Evolutionary conservation across 108 stramenopile species (phyloP).

Genomic region (Skeletonema menzelii): DNA sequence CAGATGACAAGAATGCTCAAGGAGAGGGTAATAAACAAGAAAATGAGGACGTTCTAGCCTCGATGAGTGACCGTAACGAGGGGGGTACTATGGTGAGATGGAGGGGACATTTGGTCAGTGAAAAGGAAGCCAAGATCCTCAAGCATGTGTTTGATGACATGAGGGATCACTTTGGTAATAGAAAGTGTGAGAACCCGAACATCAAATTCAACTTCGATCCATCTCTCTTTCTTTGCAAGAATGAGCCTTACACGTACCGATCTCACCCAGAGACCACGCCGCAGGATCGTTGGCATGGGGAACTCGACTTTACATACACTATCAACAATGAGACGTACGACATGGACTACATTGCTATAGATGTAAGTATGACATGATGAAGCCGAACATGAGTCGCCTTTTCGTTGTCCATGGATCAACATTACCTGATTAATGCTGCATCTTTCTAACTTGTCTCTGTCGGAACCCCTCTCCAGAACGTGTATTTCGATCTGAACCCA

Average conservation of each 20-base stretch:
- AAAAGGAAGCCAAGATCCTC: constrained; percentile 1
- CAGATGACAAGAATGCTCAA: background rate
- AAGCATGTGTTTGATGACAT: constrained; percentile 1
- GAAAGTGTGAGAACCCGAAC: background rate
- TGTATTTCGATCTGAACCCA: background rate
- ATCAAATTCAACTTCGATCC: constrained; percentile 1
- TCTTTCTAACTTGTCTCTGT: background rate
- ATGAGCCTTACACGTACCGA: background rate
- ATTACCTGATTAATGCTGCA: background rate
- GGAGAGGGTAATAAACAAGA: background rate
- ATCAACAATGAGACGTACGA: background rate
- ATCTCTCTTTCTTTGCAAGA: background rate
- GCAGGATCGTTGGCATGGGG: background rate
- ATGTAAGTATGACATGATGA: background rate
- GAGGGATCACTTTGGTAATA: background rate
- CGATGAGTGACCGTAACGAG: background rate
- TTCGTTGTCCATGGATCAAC: background rate
- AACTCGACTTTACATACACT: background rate
- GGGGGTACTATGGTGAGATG: background rate
- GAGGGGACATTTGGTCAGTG: background rate
- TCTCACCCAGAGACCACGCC: background rate
- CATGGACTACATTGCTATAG: constrained; percentile 1
- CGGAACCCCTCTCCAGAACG: background rate
- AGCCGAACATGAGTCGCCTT: background rate
- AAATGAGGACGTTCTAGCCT: background rate